Evolutionary conservation across 441 rosid genomes (phyloP), one percentile per base, ranked within the genome.

Genomic region (Euphorbia corollata): DNA sequence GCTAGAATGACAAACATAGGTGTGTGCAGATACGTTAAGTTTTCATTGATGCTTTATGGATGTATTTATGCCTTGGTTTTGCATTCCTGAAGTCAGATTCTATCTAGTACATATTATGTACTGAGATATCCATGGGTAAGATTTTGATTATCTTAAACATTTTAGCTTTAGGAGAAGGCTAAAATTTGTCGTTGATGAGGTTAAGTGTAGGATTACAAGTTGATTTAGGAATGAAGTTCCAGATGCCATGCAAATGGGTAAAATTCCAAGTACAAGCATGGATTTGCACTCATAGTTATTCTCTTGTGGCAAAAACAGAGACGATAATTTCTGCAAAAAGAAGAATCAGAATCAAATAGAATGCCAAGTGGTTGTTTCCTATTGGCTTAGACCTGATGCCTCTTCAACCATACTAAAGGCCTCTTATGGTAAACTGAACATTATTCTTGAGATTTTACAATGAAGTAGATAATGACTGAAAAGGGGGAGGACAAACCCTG

Each of bases 401-500:
- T 32, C 16, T n/a, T 54, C 16, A 2, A 20, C 51, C 47, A 36
- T 11, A 9, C 20, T 36, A 12, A 41, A 8, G 0, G 30, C n/a
- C 59, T 18, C 53, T 30, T 2, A 45, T 43, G 62, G 61, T 36
- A 8, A 36, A 36, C 43, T 68, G 43, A 41, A 8, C 41, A 50
- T 63, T 68, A 64, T 75, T 64, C 73, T 60, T 55, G 19, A 68
- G 54, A 64, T 64, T 66, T 60, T 19, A 22, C 15, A 18, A 45
- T 60, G 19, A 22, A 54, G 24, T 50, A 15, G 59, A 58, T 34
- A 20, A 57, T 76, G 56, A 47, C 10, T 61, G 61, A 36, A n/a
- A 38, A 59, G 66, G 59, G n/a, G 53, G 53, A 62, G 72, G 30
- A 58, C 16, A 36, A 61, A 58, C 43, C 63, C 18, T 7, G 18